A percentile compares a stretch with the other conserved stretches of the same genome.
Evolutionary conservation across 805 yeast genomes (phyloP).

Genomic region (Wickerhamomyces sydowiorum): DNA sequence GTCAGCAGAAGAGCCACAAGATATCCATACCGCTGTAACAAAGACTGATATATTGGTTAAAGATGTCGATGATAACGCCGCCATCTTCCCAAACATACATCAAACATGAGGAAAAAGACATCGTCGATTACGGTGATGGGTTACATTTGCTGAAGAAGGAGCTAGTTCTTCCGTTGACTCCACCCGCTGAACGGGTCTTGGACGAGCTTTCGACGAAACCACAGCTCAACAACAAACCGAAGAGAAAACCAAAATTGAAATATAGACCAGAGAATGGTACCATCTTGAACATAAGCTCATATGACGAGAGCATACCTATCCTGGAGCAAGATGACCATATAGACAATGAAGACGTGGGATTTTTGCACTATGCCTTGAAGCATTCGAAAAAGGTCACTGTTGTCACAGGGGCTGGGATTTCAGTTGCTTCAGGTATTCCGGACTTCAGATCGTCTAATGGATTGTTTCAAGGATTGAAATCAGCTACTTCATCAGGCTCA

Average conservation of each 20-base stretch:
- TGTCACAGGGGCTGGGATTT: conserved; percentile 86
- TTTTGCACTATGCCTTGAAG: conserved; percentile 44
- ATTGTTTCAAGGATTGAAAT: conserved; percentile 51
- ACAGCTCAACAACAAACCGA: conserved; percentile 7
- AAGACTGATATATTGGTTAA: neutral
- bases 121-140: neutral
- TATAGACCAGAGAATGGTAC: conserved; percentile 44
- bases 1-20: no score
- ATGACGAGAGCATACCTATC: conserved; percentile 21
- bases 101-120: neutral
- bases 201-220: neutral
- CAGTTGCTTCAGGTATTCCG: conserved; percentile 89
- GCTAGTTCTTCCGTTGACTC: neutral
- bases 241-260: conserved; percentile 39
- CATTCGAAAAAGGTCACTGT: conserved; percentile 56
- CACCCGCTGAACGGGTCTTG: neutral
- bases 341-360: conserved; percentile 37
- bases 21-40: no score
- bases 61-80: conserved; percentile 19
- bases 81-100: conserved; percentile 20
- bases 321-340: conserved; percentile 27
- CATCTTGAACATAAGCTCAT: conserved; percentile 29
- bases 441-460: conserved; percentile 80
- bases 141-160: neutral
- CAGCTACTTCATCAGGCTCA: conserved; percentile 29